Evolutionary conservation across 352 stramenopile species (phyloP).

Genomic region (Pythium inflatum): DNA sequence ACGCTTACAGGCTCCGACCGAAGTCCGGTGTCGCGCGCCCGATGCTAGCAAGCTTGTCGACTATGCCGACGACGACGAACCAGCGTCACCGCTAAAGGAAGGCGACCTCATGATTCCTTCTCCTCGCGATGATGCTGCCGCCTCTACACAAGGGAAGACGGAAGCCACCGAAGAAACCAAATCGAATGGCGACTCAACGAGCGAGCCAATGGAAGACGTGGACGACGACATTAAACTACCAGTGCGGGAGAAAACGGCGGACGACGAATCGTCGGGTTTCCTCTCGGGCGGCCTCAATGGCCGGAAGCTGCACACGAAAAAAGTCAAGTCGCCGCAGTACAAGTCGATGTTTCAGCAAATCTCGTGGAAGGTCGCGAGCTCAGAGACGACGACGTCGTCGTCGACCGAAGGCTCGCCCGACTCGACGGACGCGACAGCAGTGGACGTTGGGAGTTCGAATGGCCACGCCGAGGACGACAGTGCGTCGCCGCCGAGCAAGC

Average conservation of each 20-base stretch:
- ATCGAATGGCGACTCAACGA: not conserved
- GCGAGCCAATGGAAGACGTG: not conserved
- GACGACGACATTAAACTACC: slow-evolving; percentile 59
- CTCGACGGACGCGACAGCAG: slow-evolving; percentile 26
- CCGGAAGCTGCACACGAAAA: slow-evolving; percentile 48
- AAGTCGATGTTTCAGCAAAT: slow-evolving; percentile 85
- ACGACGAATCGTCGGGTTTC: slow-evolving; percentile 57
- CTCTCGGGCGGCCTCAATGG: slow-evolving; percentile 47
- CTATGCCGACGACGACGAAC: slow-evolving; percentile 72
- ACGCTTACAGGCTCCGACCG: slow-evolving; percentile 41
- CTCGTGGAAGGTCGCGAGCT: slow-evolving; percentile 51
- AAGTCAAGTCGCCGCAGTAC: slow-evolving; percentile 61
- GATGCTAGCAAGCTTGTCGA: slow-evolving; percentile 68
- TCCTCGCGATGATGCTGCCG: slow-evolving; percentile 27
- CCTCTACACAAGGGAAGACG: not conserved
- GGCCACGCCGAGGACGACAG: slow-evolving; percentile 22
- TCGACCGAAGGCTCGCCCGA: slow-evolving; percentile 28
- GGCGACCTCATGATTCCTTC: slow-evolving; percentile 33
- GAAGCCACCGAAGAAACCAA: not conserved
- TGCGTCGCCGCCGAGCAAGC: slow-evolving; percentile 46
- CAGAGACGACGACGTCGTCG: slow-evolving; percentile 21
- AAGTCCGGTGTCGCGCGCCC: slow-evolving; percentile 45
- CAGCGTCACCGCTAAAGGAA: slow-evolving; percentile 40
- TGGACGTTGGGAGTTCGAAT: slow-evolving; percentile 28
- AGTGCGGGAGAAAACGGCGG: slow-evolving; percentile 57